Evolutionary conservation across 345 rosid species (phyloP).

Genomic region (Syzygium aromaticum): DNA sequence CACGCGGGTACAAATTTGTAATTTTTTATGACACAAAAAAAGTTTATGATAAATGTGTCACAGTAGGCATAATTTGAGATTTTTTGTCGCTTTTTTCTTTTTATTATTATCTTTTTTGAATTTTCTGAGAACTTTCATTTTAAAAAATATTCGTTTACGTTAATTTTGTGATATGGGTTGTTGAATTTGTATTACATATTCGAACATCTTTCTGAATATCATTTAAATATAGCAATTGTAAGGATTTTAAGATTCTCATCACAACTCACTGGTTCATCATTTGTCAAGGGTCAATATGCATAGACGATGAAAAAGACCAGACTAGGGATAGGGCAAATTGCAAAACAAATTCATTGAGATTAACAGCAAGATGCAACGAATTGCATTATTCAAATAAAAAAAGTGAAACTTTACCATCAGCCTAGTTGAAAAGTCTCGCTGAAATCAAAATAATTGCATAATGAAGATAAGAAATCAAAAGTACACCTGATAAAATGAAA

Average conservation of each 20-base stretch:
- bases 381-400: not conserved
- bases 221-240: not conserved
- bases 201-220: not conserved
- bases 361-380: not conserved
- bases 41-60: no score
- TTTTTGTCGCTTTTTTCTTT: fast-evolving
- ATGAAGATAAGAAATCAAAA: not conserved
- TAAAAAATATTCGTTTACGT: not conserved
- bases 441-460: not conserved
- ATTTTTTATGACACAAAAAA: no score
- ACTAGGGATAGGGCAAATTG: not conserved
- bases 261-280: not conserved
- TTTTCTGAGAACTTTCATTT: not conserved
- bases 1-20: no score
- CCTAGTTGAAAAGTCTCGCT: not conserved
- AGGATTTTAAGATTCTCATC: not conserved
- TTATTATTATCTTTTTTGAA: not conserved
- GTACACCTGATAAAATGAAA: fast-evolving
- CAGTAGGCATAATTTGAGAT: no score
- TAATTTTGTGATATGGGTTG: not conserved
- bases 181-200: not conserved
- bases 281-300: not conserved
- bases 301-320: not conserved
- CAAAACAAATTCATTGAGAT: not conserved
- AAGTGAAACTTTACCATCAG: not conserved